Evolutionary conservation across 345 rosid genomes (phyloP).

Genomic region (Linum trigynum): DNA sequence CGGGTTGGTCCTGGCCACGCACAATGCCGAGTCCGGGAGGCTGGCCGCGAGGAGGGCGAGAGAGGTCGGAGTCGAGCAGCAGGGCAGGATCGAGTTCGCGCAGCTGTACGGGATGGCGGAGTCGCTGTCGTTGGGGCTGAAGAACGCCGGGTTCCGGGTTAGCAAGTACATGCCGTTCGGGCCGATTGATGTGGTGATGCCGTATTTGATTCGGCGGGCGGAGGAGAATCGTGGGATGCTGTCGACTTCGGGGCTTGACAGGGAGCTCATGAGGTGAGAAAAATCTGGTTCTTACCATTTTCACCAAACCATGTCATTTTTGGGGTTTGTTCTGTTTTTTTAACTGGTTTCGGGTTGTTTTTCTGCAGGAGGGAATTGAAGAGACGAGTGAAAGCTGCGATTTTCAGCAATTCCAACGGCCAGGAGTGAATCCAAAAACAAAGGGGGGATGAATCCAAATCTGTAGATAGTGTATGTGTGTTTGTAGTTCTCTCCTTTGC

Average conservation of each 20-base stretch:
- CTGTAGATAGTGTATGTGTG: too few species aligned
- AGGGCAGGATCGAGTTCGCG: constrained; percentile 62
- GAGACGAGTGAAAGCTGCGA: constrained; percentile 44
- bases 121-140: constrained; percentile 59
- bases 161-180: constrained; percentile 91
- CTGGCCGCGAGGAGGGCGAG: constrained; percentile 48
- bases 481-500: too few species aligned
- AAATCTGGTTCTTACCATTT: background rate
- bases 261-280: constrained; percentile 54
- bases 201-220: constrained; percentile 78
- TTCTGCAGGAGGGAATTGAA: constrained; percentile 54
- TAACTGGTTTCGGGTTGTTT: background rate
- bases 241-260: constrained; percentile 52
- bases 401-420: constrained; percentile 7
- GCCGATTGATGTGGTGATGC: constrained; percentile 57
- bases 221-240: constrained; percentile 85
- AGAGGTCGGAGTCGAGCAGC: constrained; percentile 48
- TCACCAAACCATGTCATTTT: background rate
- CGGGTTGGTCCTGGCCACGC: constrained; percentile 82
- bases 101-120: constrained; percentile 92
- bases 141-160: constrained; percentile 76
- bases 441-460: too few species aligned
- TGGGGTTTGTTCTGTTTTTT: background rate
- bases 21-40: constrained; percentile 75
- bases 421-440: too few species aligned